Base-by-base conservation (phyloP, 768 basidiomycete genomes). In the Tulasnella sp. region DNA sequence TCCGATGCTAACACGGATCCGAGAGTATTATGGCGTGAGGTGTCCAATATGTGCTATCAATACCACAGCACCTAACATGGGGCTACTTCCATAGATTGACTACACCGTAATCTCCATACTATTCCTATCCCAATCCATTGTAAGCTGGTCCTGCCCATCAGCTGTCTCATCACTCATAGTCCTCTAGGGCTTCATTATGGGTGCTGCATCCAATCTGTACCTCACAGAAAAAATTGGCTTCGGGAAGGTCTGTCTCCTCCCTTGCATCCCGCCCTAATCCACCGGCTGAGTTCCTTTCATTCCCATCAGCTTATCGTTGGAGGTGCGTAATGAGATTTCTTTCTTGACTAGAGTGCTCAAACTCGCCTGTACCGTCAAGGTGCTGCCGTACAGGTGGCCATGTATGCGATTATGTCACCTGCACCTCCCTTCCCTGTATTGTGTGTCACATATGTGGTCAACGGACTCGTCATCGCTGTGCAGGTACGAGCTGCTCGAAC, bases 381-480 rank as follows among this genome's bases (percentile, higher is more conserved):
- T 49, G 74, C 83, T 1, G 34, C 76, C 15, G 60, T 66, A 27
- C 72, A 73, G 62, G 54, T 70, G 2, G 62, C 69, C 17, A 69
- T 62, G 3, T 73, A 72, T 54, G 53, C 65, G 8, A 68, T 78
- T 21, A 71, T 74, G 54, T 71, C 71, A n/a, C 68, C 73, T 24
- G 71, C 74, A 7, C 69, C 71, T 5, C 78, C 78, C 3, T 80
- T 74, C 61, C 77, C 76, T 0, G 66, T 73, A 1, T 73, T 78
- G 54, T 71, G 73, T 31, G 60, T 76, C 21, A 71, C 73, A 0
- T 79, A 72, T 62, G 63, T 68, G 22, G 63, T 78, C 57, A 73
- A 72, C n/a, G 78, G 78, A 0, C 66, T 77, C 27, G 76, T 74
- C 11, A 60, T 76, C 59, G 74, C 78, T 21, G 49, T 76, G 21